These are phyloP conservation scores for Tricholoma terreum DNA, from an alignment of 768 basidiomycete species.

Conservation along the genomic window DNA sequence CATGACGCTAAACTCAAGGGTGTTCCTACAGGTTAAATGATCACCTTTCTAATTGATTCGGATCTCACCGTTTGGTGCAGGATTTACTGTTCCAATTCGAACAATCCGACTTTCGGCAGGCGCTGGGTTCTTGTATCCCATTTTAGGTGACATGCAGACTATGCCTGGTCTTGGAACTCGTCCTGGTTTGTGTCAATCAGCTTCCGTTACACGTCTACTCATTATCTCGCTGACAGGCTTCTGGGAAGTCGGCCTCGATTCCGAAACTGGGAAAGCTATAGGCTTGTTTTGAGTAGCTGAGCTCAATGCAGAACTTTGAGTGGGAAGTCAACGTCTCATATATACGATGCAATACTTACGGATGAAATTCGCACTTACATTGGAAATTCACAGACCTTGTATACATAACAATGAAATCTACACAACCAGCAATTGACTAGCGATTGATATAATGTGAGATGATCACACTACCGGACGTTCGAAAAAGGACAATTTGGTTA, in stretches of 20 bases:
- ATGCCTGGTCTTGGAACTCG: conserved; percentile 96
- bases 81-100: conserved; percentile 91
- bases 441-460: no score
- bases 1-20: conserved; percentile 91
- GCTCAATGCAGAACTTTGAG: no score
- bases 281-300: conserved; percentile 65
- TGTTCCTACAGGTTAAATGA: conserved; percentile 66
- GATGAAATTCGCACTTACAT: no score
- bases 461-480: no score
- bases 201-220: conserved; percentile 4
- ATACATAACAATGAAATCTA: no score
- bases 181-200: conserved; percentile 51
- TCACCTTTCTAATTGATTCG: neutral
- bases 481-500: no score
- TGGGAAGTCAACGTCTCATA: no score
- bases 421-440: no score
- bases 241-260: conserved; percentile 86
- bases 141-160: conserved; percentile 96
- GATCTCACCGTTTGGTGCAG: conserved; percentile 30
- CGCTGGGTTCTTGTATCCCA: conserved; percentile 93
- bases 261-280: conserved; percentile 75
- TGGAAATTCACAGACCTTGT: no score
- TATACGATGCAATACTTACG: no score
- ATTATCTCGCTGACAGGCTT: conserved; percentile 50
- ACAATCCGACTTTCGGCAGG: conserved; percentile 87